Evolutionary conservation across 2,329 filamentous ascomycete genomes (phyloP), one percentile per base, ranked within the genome.

Genomic region (Cordyceps fumosorosea): DNA sequence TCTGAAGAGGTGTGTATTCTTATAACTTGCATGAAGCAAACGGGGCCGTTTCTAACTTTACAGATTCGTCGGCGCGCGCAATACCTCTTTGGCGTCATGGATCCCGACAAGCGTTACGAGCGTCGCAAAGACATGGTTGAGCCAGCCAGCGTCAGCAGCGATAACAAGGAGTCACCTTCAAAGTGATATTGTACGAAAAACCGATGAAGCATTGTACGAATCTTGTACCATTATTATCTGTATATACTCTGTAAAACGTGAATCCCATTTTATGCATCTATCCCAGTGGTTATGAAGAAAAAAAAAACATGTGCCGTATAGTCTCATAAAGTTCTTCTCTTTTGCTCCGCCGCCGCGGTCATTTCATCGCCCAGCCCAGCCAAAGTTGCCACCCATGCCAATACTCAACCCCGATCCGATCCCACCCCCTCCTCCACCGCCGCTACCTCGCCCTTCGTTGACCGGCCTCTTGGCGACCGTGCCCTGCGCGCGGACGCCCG

Each of bases 401-500:
- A 85, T 84, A 12, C 82, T 77, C 60, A 85, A 70, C 5, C 83
- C 80, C 8, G 78, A 74, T 5, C 80, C 80, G 44, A 83, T 66
- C 0, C 77, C 34, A 12, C 34, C 34, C 10, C 34, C 34, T 11
- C 34, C 34, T 3, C 34, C 34, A 3, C 34, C 34, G 34, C 77
- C 1, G 77, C 7, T 69, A 11, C 74, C 68, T 57, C 81, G 74
- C 18, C 84, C 80, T 73, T 91, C 88, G 70, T 92, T 92, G 37
- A 91, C 88, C 0, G 89, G 89, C 67, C 90, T 78, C 78, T 92
- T 93, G 8, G 89, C 88, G 12, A 93, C 89, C 40, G 85, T 85
- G 20, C 90, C 90, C 71, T 93, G 89, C 10, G 85, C 83, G 62
- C 81, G 87, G 5, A 98, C 93, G 1, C 91, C 93, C 40, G 90